Evolutionary conservation across 2,329 filamentous ascomycete genomes (phyloP), one percentile per base, ranked within the genome.

Genomic region (Exophiala spinifera): DNA sequence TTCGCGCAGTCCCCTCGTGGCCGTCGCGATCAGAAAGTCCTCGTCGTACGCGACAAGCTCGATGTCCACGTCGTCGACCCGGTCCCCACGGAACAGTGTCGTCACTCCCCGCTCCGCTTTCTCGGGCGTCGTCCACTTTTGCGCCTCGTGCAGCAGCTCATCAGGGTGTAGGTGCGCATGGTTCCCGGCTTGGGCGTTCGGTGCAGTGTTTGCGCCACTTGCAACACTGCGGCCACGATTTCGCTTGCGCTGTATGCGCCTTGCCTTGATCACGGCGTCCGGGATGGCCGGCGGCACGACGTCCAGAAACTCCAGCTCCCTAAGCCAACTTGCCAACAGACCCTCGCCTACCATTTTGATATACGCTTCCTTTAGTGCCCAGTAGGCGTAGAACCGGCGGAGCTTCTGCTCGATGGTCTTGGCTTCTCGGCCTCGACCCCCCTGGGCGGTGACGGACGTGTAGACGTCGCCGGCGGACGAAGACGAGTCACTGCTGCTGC

Each of bases 291-390:
- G 80, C 2, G 78, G 76, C 46, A 75, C 70, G 1, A 86, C 83
- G 51, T 81, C 74, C 54, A 74, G 73, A 62, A 86, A 86, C 55
- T 86, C 83, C 19, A 86, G 67, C 40, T 82, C 73, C 51, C 76
- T 74, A 31, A 86, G 70, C 83, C 83, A 86, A 1, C 74, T 72
- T 1, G 83, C 83, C 6, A 86, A 70, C 15, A 86, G 68, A 0
- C 81, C 83, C 64, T 86, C 83, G 5, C 83, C 83, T 3, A 81
- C 81, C 64, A 86, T 79, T 70, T 86, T 86, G 65, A 86, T 80
- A 67, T 84, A 86, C 1, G 83, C 81, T 64, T 86, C 83, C 64
- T 86, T 86, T 52, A 83, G 77, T 61, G 79, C 81, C 79, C 83
- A 86, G 64, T 79, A 83, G 0, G 82, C 78, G 61, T 85, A 86